Evolutionary conservation across 2,329 filamentous ascomycete genomes (phyloP).

Genomic region (Colletotrichum siamense): DNA sequence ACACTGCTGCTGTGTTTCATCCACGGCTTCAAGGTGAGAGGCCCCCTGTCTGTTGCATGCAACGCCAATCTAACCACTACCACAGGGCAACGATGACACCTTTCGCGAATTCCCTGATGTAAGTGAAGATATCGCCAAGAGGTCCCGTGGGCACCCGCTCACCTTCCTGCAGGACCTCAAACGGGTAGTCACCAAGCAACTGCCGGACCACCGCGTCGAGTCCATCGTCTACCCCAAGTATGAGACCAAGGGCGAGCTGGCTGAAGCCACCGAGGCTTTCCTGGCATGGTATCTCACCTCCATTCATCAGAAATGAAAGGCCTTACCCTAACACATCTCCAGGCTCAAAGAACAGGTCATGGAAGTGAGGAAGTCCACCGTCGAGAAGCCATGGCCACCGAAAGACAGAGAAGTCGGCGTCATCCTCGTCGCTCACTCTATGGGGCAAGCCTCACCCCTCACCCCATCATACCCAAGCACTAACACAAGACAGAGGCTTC

Average conservation of each 20-base stretch:
- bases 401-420: slow-evolving; percentile 82
- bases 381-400: slow-evolving; percentile 76
- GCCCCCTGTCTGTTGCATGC: background rate
- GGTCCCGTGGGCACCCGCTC: background rate
- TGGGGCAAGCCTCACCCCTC: slow-evolving; percentile 55
- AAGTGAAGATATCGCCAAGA: background rate
- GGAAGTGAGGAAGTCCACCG: slow-evolving; percentile 73
- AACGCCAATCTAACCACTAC: background rate
- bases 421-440: slow-evolving; percentile 83
- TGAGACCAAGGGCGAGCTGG: slow-evolving; percentile 74
- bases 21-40: slow-evolving; percentile 72
- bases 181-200: slow-evolving; percentile 59
- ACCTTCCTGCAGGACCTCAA: slow-evolving; percentile 54
- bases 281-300: slow-evolving; percentile 42
- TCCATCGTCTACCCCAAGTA: slow-evolving; percentile 73
- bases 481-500: slow-evolving; percentile 64
- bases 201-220: slow-evolving; percentile 65
- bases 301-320: too few species aligned
- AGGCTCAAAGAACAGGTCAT: slow-evolving; percentile 85
- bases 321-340: background rate
- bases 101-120: slow-evolving; percentile 70
- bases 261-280: slow-evolving; percentile 49
- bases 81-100: slow-evolving; percentile 70
- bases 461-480: background rate
- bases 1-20: slow-evolving; percentile 76